Conservation (phyloP, 164 flowering plant species). For the Nymphaea colorata region DNA sequence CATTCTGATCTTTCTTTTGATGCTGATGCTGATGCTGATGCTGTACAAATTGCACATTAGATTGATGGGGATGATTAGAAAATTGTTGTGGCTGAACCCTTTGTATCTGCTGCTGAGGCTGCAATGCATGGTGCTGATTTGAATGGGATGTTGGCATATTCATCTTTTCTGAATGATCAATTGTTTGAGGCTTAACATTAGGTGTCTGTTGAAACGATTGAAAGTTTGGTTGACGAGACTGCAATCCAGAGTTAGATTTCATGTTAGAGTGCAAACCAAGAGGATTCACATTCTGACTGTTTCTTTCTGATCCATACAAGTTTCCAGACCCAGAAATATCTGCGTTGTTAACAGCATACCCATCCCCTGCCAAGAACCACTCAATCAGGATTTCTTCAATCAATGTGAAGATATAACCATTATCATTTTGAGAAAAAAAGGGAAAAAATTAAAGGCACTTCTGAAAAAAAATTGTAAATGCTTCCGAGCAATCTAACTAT, state of each 20-base stretch:
- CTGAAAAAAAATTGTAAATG: background rate
- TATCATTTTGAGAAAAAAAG: background rate
- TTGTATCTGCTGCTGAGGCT: slow-evolving; percentile 35
- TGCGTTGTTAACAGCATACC: slow-evolving; percentile 32
- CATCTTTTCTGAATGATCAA: slow-evolving; percentile 43
- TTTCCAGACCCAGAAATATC: slow-evolving; percentile 64
- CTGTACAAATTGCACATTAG: slow-evolving; percentile 38
- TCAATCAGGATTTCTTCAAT: slow-evolving; percentile 13
- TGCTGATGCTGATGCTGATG: slow-evolving; percentile 31
- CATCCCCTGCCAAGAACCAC: slow-evolving; percentile 46
- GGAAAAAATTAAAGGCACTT: background rate
- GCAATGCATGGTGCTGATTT: slow-evolving; percentile 23
- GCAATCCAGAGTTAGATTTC: slow-evolving; percentile 29
- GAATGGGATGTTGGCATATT: slow-evolving; percentile 36
- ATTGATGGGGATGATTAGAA: slow-evolving; percentile 43
- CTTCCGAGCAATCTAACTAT: background rate
- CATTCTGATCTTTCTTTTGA: slow-evolving; percentile 27
- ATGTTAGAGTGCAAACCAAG: slow-evolving; percentile 32
- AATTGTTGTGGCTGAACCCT: slow-evolving; percentile 30
- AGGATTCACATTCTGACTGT: slow-evolving; percentile 36
- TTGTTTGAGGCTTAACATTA: slow-evolving; percentile 28
- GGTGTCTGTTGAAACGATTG: slow-evolving; percentile 31
- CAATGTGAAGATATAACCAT: slow-evolving; percentile 1
- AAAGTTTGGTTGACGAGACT: slow-evolving; percentile 38
- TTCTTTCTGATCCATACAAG: slow-evolving; percentile 42